Base-by-base conservation (phyloP, 108 stramenopile species). In the Epipyxis sp. region DNA sequence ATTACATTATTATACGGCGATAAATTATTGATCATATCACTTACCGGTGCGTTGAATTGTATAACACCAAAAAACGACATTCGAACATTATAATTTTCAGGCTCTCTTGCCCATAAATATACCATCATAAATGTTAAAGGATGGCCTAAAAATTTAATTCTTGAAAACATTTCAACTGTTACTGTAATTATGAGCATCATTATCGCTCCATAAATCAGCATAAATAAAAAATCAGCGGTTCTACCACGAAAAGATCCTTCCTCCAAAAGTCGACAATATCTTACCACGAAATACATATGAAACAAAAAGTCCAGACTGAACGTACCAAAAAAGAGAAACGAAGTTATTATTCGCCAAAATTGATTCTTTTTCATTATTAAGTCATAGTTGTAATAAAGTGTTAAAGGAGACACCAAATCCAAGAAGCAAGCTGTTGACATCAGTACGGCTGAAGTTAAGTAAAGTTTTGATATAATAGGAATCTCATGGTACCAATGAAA, bases 71-170 rank as follows among this genome's bases (percentile, higher is more conserved):
- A 77, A 74, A 99, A 91, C 59, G 86, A 86, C 96, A 97, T 97
- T 46, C 91, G 81, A 69, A 96, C 89, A 80, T 91, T 88, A 76
- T 90, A 88, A 78, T 62, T 65, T 59, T 42, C 29, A 37, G 78
- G 78, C 93, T 95, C 0, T 91, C 83, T 58, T 91, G 80, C 13
- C 85, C 85, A 96, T 95, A 99, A 1, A 98, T 99, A 97, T 0
- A 95, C 89, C 95, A 99, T 98, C 95, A 96, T 96, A 81, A 98
- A 98, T 1, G 96, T 91, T 43, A 99, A 86, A 0, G 95, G 91
- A 78, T 87, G 87, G 44, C 96, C 96, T 44, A 98, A 79, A 78
- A 96, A 98, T 50, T 91, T 90, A 3, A 94, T 65, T 0, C 30
- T 82, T 78, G 78, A 77, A 78, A 27, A 41, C 39, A 79, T 90